Percentiles rank a stretch among this genome's conserved stretches.
Evolutionary conservation across 2,329 filamentous ascomycete genomes (phyloP).

Genomic region (Sclerotinia spermophila): DNA sequence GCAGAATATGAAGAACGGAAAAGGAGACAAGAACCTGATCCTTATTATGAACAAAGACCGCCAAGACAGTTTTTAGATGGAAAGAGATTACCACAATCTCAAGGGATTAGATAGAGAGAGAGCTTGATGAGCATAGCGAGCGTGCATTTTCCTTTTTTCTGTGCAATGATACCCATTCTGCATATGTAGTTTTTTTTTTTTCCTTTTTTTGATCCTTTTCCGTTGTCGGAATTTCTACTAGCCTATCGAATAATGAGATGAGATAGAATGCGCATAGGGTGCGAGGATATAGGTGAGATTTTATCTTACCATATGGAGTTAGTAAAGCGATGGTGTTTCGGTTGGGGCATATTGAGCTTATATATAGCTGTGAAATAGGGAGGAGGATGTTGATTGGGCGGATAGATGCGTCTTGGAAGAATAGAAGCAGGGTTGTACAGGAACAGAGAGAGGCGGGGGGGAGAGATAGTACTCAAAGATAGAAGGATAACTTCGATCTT

Average conservation of each 20-base stretch:
- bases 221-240: not conserved
- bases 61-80: conserved; percentile 31
- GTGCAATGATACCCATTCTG: conserved; percentile 19
- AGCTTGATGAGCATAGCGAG: conserved; percentile 13
- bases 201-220: not conserved
- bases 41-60: conserved; percentile 21
- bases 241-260: not conserved
- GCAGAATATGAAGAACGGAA: conserved; percentile 56
- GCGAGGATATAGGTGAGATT: not conserved
- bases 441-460: too few species aligned
- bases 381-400: not conserved
- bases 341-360: not conserved
- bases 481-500: not conserved
- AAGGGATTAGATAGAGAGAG: not conserved
- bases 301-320: not conserved
- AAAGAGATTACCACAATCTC: conserved; percentile 23
- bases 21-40: conserved; percentile 24
- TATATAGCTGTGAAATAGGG: not conserved
- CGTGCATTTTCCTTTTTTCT: conserved; percentile 7
- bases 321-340: not conserved
- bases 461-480: not conserved
- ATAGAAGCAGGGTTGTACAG: not conserved
- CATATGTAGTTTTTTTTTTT: conserved; percentile 10
- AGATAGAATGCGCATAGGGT: not conserved
- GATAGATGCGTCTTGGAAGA: not conserved